These are phyloP conservation scores for Elymus sibiricus DNA, from an alignment of 176 grass and related monocot species.

Conservation along the genomic window DNA sequence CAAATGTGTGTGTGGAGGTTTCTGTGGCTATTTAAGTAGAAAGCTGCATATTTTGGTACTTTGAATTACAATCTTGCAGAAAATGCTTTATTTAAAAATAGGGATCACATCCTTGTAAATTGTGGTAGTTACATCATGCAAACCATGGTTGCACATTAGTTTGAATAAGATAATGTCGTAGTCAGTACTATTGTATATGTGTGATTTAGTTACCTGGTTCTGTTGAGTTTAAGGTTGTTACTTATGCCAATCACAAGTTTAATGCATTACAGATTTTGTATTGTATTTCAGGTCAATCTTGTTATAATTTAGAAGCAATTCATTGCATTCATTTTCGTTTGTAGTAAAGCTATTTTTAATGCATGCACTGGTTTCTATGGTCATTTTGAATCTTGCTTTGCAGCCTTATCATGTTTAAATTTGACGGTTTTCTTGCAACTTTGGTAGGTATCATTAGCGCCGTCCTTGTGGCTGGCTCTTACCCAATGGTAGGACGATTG, in stretches of 20 bases:
- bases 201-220: neutral
- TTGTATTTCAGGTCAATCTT: neutral
- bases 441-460: constrained; percentile 77
- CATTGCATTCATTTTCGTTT: neutral
- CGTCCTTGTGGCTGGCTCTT: constrained; percentile 75
- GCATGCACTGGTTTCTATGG: neutral
- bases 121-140: neutral
- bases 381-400: constrained; percentile 7
- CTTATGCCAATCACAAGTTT: neutral
- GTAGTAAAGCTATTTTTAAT: neutral
- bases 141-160: neutral
- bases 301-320: constrained; percentile 11
- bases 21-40: neutral
- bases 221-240: neutral
- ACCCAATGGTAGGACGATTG: constrained; percentile 87
- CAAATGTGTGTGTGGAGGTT: neutral
- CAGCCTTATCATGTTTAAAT: neutral
- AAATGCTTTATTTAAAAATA: neutral
- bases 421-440: constrained; percentile 5
- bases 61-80: neutral
- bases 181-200: neutral
- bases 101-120: neutral
- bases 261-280: neutral
- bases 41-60: neutral
- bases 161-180: neutral